Evolutionary conservation across 2,329 filamentous ascomycete species (phyloP), one percentile per base, ranked within the genome.

Genomic region (Sporothrix inflata): DNA sequence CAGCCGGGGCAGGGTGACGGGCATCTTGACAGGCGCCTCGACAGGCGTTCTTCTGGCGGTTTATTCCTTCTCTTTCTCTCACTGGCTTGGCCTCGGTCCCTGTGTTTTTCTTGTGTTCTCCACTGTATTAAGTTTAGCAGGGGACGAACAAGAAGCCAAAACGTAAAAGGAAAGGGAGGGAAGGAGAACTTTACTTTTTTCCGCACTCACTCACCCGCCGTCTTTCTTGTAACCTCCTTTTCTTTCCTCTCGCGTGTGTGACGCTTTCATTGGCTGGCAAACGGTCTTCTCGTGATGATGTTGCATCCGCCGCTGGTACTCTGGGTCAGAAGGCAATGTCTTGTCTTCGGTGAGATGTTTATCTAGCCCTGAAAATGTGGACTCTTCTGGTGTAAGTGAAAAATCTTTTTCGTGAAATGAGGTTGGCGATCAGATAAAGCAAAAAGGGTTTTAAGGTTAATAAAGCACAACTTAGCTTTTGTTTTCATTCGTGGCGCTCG

Each of bases 81-180:
- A 42, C 14, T 19, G 30, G 19, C 3, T 9, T 21, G 16, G 16
- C 19, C 60, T 27, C 14, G 21, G 12, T n/a, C 57, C 2, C 16
- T 42, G 27, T 38, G 24, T 49, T 70, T 40, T 65, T 19, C 27
- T 38, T 16, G 0, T 45, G 71, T 51, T 71, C 73, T 51, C 73
- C 72, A 72, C 73, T 57, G 66, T 71, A 74, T 69, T 72, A 67
- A 16, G 67, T 74, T 73, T 65, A 61, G 55, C 51, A 38, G 21
- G 40, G 9, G 16, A 38, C 40, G 40, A 47, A 45, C 63, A 34
- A 19, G 45, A 14, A 34, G 49, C 14, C 27, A 38, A 38, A 51
- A 53, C 30, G 27, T 27, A 51, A 49, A n/a, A 38, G 24, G 16
- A 14, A 40, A 21, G 40, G 53, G 5, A 49, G 55, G 42, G 7